phyloP scores from a whole-genome alignment of 2,329 filamentous ascomycete genomes.

The Pyrenophora seminiperda region DNA sequence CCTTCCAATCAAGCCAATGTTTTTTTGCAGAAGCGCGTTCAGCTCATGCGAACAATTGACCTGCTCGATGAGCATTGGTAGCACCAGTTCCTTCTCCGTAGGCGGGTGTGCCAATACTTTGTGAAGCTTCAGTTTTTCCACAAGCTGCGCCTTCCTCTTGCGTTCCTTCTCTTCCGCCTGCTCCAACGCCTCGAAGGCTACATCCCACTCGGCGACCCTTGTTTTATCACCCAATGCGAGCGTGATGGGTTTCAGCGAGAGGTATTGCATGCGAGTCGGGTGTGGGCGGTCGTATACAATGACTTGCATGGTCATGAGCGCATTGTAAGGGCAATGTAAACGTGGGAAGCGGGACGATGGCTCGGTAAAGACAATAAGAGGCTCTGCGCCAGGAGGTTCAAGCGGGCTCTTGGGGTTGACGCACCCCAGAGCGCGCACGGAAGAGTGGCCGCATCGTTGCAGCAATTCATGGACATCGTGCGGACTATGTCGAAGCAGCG shows the following conservation, averaged over 20 bases:
- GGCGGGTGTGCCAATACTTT: slow-evolving; percentile 77
- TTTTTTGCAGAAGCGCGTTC: slow-evolving; percentile 82
- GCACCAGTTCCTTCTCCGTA: slow-evolving; percentile 80
- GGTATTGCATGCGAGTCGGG: slow-evolving; percentile 91
- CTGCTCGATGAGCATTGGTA: slow-evolving; percentile 84
- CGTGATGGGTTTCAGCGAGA: slow-evolving; percentile 87
- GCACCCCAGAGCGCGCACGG: slow-evolving; percentile 84
- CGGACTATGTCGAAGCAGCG: slow-evolving; percentile 79
- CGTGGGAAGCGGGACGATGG: slow-evolving; percentile 64
- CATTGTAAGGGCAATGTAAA: slow-evolving; percentile 69
- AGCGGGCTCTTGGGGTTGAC: slow-evolving; percentile 67
- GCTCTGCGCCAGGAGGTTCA: slow-evolving; percentile 66
- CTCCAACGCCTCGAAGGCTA: slow-evolving; percentile 59
- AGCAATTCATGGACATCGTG: slow-evolving; percentile 82
- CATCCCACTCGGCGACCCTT: slow-evolving; percentile 48
- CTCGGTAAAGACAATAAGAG: slow-evolving; percentile 66
- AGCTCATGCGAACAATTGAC: slow-evolving; percentile 96
- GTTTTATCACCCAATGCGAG: slow-evolving; percentile 74
- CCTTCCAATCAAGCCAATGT: slow-evolving; percentile 81
- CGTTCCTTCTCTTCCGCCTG: slow-evolving; percentile 74
- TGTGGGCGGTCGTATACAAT: slow-evolving; percentile 87
- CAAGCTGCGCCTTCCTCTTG: slow-evolving; percentile 67
- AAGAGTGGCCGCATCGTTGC: slow-evolving; percentile 79
- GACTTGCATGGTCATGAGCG: slow-evolving; percentile 77
- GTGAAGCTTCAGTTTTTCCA: slow-evolving; percentile 87